A percentile compares a stretch with the other conserved stretches of the same genome.
phyloP scores from a whole-genome alignment of 106 monocot species.

The Dendrobium huoshanense region DNA sequence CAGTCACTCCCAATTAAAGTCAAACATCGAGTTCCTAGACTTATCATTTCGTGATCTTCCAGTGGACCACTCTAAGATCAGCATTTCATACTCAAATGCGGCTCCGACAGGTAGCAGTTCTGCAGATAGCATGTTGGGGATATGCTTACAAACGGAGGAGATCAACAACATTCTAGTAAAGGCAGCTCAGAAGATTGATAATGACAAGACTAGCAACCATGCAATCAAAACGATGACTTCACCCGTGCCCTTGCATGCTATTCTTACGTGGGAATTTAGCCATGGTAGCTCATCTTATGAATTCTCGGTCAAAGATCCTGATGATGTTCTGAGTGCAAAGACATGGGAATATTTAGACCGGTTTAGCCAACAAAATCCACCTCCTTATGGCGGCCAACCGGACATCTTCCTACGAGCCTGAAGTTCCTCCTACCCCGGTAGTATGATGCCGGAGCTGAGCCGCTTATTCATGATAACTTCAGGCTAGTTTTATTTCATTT shows the following conservation, averaged over 20 bases:
- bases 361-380: too few relatives aligned
- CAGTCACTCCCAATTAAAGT: slow-evolving; percentile 10
- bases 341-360: slow-evolving; percentile 35
- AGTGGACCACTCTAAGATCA: slow-evolving; percentile 34
- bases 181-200: slow-evolving; percentile 16
- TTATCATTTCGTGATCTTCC: slow-evolving; percentile 62
- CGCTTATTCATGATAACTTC: too few relatives aligned
- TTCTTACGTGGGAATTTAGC: slow-evolving; percentile 57
- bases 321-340: slow-evolving; percentile 61
- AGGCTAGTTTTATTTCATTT: too few relatives aligned
- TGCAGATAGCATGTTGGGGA: slow-evolving; percentile 30
- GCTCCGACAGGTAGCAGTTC: neutral
- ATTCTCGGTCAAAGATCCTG: slow-evolving; percentile 54
- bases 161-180: slow-evolving; percentile 1
- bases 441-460: too few relatives aligned
- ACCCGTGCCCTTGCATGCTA: slow-evolving; percentile 63
- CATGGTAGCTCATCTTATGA: slow-evolving; percentile 42
- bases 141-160: slow-evolving; percentile 6
- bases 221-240: slow-evolving; percentile 22
- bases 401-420: too few relatives aligned
- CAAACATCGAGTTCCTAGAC: slow-evolving; percentile 48
- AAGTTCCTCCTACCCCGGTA: too few relatives aligned
- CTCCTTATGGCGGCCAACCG: too few relatives aligned
- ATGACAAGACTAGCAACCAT: slow-evolving; percentile 13
- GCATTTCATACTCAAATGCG: slow-evolving; percentile 3